Conservation (phyloP, 805 yeast genomes). For the Naumovozyma castellii region DNA sequence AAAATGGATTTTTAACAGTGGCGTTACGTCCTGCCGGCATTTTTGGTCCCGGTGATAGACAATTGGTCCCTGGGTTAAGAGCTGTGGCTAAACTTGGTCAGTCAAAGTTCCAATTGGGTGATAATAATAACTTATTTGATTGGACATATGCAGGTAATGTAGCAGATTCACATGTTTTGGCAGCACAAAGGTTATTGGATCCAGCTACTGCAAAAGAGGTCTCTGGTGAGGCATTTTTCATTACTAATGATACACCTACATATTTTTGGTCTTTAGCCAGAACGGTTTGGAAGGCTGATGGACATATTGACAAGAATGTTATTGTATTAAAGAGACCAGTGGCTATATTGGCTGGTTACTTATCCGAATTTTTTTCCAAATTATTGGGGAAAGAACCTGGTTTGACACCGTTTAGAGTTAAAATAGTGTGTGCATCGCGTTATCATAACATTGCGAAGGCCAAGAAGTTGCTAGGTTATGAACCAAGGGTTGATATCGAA, state of each 20-base stretch:
- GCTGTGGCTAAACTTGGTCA: constrained; percentile 76
- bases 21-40: constrained; percentile 96
- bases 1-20: constrained; percentile 55
- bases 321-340: constrained; percentile 62
- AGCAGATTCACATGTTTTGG: constrained; percentile 91
- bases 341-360: constrained; percentile 75
- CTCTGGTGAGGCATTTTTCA: constrained; percentile 80
- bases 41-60: constrained; percentile 98
- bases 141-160: constrained; percentile 99
- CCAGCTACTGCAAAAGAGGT: constrained; percentile 33
- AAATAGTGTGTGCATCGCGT: constrained; percentile 83
- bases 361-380: constrained; percentile 66
- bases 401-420: constrained; percentile 91
- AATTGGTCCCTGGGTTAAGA: constrained; percentile 86
- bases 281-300: constrained; percentile 95
- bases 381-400: constrained; percentile 78
- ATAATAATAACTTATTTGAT: constrained; percentile 86
- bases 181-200: constrained; percentile 65
- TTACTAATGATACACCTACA: constrained; percentile 89
- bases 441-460: constrained; percentile 91
- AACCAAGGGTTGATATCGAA: constrained; percentile 69
- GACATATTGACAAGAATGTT: constrained; percentile 60
- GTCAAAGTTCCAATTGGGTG: constrained; percentile 88
- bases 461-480: constrained; percentile 62
- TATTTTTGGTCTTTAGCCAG: constrained; percentile 97